A percentile compares a stretch with the other conserved stretches of the same genome.
Evolutionary conservation across 1,284 basidiomycete genomes (phyloP).

Genomic region (Tremellales sp.): DNA sequence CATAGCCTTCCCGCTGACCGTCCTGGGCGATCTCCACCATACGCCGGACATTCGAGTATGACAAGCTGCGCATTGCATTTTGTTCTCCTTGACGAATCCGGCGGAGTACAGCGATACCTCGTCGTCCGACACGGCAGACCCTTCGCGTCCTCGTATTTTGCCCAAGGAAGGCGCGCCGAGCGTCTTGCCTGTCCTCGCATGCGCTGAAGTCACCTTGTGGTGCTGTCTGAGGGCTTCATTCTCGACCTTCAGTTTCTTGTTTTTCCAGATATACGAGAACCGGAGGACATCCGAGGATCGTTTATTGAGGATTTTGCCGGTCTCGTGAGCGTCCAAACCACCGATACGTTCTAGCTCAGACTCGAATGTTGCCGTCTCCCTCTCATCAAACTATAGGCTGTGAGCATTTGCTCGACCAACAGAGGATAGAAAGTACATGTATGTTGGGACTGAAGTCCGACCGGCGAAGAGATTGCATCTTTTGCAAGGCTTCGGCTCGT

Average conservation of each 20-base stretch:
- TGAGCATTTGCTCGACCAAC: slow-evolving; percentile 4
- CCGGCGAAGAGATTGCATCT: slow-evolving; percentile 24
- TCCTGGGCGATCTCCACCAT: slow-evolving; percentile 86
- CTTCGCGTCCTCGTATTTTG: slow-evolving; percentile 33
- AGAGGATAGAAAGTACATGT: no score
- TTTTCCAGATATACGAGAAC: slow-evolving; percentile 49
- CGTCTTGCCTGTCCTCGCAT: slow-evolving; percentile 40
- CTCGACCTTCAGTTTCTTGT: slow-evolving; percentile 43
- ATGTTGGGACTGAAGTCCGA: slow-evolving; percentile 36
- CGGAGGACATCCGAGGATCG: slow-evolving; percentile 42
- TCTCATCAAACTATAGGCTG: slow-evolving; percentile 34
- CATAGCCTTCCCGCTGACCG: slow-evolving; percentile 62
- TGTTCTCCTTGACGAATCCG: slow-evolving; percentile 15
- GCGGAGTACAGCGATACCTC: slow-evolving; percentile 45
- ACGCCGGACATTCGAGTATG: slow-evolving; percentile 65
- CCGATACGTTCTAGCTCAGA: slow-evolving; percentile 37
- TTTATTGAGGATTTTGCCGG: slow-evolving; percentile 35
- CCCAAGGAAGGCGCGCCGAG: slow-evolving; percentile 42
- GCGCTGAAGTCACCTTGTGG: slow-evolving; percentile 33
- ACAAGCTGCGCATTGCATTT: slow-evolving; percentile 64
- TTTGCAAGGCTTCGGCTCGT: slow-evolving; percentile 24
- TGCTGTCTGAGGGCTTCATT: slow-evolving; percentile 44
- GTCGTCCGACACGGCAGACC: slow-evolving; percentile 53
- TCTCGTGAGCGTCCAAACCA: slow-evolving; percentile 44
- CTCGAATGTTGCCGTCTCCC: slow-evolving; percentile 37